Evolutionary conservation across 495 filamentous ascomycete species (phyloP).

Genomic region (Apiosordaria backusii): DNA sequence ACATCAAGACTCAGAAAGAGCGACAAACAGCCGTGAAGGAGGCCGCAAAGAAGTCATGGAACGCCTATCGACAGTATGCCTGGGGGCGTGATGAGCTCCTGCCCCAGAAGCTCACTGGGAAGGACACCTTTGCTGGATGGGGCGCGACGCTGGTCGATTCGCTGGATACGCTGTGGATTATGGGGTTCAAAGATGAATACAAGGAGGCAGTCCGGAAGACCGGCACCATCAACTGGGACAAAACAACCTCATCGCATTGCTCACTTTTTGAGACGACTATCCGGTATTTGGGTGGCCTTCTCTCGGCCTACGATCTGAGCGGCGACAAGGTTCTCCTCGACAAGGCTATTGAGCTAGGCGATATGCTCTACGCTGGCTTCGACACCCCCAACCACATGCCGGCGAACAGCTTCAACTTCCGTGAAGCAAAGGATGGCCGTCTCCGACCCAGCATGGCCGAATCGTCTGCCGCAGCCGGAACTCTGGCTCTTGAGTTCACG

Average conservation of each 20-base stretch:
- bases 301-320: constrained; percentile 74
- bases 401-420: constrained; percentile 59
- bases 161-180: constrained; percentile 87
- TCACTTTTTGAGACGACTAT: constrained; percentile 80
- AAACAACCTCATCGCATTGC: constrained; percentile 48
- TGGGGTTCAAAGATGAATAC: constrained; percentile 80
- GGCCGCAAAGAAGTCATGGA: constrained; percentile 69
- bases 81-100: constrained; percentile 74
- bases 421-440: constrained; percentile 59
- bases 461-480: constrained; percentile 65
- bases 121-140: constrained; percentile 77
- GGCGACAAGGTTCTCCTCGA: constrained; percentile 57
- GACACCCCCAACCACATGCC: constrained; percentile 92
- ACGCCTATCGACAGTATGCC: constrained; percentile 67
- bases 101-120: constrained; percentile 54
- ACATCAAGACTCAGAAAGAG: constrained; percentile 27
- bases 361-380: constrained; percentile 77
- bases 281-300: constrained; percentile 70
- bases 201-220: constrained; percentile 66
- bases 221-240: constrained; percentile 76
- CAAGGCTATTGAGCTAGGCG: constrained; percentile 79
- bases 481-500: constrained; percentile 81
- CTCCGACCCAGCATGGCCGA: constrained; percentile 32
- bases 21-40: constrained; percentile 52
- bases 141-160: constrained; percentile 83